Conservation (phyloP, 2,329 filamentous ascomycete genomes). For the Apiospora kogelbergensis region DNA sequence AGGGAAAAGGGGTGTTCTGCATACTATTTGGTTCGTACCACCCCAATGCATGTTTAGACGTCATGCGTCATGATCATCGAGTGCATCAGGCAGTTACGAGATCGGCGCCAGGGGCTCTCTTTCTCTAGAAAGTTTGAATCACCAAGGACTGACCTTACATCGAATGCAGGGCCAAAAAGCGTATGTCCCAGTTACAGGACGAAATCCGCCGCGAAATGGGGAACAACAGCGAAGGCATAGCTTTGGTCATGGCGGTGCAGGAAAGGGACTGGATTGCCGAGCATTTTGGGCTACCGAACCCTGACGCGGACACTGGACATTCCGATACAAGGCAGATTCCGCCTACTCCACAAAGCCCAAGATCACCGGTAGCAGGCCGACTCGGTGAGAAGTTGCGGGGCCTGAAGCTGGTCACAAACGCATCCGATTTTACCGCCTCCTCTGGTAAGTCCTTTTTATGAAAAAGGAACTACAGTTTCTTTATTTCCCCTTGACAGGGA, state of each 20-base stretch:
- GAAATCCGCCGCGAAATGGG: conserved; percentile 76
- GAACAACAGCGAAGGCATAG: conserved; percentile 77
- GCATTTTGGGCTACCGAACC: conserved; percentile 55
- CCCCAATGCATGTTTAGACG: background rate
- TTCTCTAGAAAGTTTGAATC: too few species aligned
- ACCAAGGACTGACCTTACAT: background rate
- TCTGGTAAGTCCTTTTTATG: conserved; percentile 44
- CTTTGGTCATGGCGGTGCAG: conserved; percentile 77
- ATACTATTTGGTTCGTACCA: conserved; percentile 66
- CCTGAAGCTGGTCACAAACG: conserved; percentile 73
- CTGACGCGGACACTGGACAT: conserved; percentile 13
- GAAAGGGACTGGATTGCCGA: conserved; percentile 84
- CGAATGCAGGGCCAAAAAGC: conserved; percentile 65
- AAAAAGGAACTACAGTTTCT: background rate
- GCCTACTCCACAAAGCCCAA: conserved; percentile 54
- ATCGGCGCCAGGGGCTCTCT: background rate
- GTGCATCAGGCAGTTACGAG: background rate
- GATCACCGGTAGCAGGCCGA: conserved; percentile 65
- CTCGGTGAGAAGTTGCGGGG: conserved; percentile 79
- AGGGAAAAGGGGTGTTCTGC: conserved; percentile 78
- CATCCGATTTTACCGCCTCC: conserved; percentile 58
- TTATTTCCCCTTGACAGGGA: background rate
- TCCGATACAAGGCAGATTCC: conserved; percentile 11
- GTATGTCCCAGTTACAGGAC: conserved; percentile 70
- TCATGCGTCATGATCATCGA: background rate